These are phyloP conservation scores for Knoxia roxburghii DNA, from an alignment of 257 asterid species.

Conservation along the genomic window DNA sequence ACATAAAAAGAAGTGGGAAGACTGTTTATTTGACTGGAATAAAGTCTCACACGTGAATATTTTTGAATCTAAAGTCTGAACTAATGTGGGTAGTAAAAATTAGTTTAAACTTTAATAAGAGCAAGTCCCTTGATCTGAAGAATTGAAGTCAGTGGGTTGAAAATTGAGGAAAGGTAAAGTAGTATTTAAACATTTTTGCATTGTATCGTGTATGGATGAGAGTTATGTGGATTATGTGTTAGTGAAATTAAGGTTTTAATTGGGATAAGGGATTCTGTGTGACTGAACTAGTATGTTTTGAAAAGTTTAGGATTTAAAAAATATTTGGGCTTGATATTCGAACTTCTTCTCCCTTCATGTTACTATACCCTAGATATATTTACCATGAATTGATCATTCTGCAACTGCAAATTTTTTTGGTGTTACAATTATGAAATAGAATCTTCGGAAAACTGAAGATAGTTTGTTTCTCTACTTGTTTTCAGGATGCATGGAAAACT, in stretches of 20 bases:
- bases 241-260: background rate
- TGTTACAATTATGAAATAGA: background rate
- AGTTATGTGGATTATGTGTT: background rate
- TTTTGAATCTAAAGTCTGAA: background rate
- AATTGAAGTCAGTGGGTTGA: background rate
- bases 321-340: background rate
- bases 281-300: background rate
- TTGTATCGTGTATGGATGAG: too few relatives aligned
- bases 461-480: background rate
- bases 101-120: background rate
- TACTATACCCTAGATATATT: background rate
- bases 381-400: too few relatives aligned
- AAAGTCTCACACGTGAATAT: background rate
- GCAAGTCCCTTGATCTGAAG: background rate
- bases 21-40: background rate
- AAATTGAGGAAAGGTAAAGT: background rate
- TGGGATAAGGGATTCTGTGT: background rate
- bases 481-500: conserved; percentile 89
- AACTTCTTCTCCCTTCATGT: background rate
- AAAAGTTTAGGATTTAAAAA: background rate
- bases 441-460: background rate
- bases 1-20: background rate
- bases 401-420: background rate
- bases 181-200: background rate
- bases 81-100: background rate